phyloP scores from a whole-genome alignment of 2,329 filamentous ascomycete species.

The Penicillium crustosum region DNA sequence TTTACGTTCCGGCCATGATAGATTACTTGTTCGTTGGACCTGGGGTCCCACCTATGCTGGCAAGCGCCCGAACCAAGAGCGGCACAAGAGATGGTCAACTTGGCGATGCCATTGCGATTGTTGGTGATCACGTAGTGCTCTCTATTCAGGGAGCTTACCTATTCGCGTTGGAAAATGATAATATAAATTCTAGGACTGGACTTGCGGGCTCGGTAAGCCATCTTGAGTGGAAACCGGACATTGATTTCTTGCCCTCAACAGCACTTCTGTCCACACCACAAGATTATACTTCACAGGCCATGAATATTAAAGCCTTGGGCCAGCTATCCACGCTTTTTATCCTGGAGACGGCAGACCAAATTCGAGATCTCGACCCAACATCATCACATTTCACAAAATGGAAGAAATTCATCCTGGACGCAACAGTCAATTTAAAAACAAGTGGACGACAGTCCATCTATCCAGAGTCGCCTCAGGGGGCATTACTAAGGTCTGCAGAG shows the following conservation, averaged over 20 bases:
- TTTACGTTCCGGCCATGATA: constrained; percentile 14
- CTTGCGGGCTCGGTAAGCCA: neutral
- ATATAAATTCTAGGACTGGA: neutral
- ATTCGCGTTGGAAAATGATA: constrained; percentile 4
- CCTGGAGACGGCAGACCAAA: neutral
- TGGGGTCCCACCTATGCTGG: neutral
- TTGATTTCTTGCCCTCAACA: neutral
- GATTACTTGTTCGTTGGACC: constrained; percentile 3
- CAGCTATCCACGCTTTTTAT: neutral
- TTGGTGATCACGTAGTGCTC: neutral
- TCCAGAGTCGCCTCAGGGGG: neutral
- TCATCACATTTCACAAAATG: neutral
- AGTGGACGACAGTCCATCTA: neutral
- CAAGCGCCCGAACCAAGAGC: neutral
- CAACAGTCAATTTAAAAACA: neutral
- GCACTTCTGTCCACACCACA: neutral
- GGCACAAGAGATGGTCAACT: constrained; percentile 1
- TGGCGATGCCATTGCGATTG: neutral
- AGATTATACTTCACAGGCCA: neutral
- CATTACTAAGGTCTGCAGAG: neutral
- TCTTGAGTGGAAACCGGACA: constrained; percentile 5
- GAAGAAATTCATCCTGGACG: neutral
- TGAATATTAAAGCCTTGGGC: constrained; percentile 4
- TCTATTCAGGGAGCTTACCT: neutral
- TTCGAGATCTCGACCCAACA: neutral